These are phyloP conservation scores for Ophiostoma sp. DNA, from an alignment of 2,329 filamentous ascomycete species.

Conservation along the genomic window DNA sequence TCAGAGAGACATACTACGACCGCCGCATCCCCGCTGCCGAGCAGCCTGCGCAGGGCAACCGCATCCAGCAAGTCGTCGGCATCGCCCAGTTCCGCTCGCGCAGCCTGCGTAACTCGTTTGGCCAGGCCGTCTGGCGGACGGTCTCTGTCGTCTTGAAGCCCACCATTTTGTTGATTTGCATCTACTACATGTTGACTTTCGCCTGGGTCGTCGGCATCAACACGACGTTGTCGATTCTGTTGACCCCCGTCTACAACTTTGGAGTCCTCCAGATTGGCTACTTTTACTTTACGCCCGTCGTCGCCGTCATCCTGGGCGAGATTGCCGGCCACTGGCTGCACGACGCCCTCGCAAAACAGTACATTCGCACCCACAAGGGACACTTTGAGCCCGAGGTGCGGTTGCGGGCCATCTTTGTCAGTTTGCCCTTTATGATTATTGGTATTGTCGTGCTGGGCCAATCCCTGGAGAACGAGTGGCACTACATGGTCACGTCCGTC, in stretches of 20 bases:
- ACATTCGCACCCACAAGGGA: slow-evolving; percentile 49
- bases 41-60: slow-evolving; percentile 40
- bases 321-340: slow-evolving; percentile 57
- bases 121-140: slow-evolving; percentile 43
- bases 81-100: slow-evolving; percentile 40
- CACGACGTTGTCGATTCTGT: slow-evolving; percentile 55
- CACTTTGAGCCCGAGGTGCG: slow-evolving; percentile 59
- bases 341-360: slow-evolving; percentile 49
- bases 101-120: slow-evolving; percentile 43
- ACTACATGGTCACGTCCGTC: slow-evolving; percentile 52
- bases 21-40: slow-evolving; percentile 41
- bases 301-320: slow-evolving; percentile 56
- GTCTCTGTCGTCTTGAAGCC: slow-evolving; percentile 44
- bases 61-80: slow-evolving; percentile 36
- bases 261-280: slow-evolving; percentile 51
- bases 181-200: slow-evolving; percentile 44
- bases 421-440: slow-evolving; percentile 50
- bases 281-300: slow-evolving; percentile 61
- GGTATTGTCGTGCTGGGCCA: slow-evolving; percentile 56
- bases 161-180: slow-evolving; percentile 39
- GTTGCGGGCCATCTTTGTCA: slow-evolving; percentile 49
- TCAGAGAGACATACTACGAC: slow-evolving; percentile 54
- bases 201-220: slow-evolving; percentile 58
- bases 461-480: slow-evolving; percentile 50
- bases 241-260: slow-evolving; percentile 53